Evolutionary conservation across 768 basidiomycete genomes (phyloP).

Genomic region (Sarcodon sp.): DNA sequence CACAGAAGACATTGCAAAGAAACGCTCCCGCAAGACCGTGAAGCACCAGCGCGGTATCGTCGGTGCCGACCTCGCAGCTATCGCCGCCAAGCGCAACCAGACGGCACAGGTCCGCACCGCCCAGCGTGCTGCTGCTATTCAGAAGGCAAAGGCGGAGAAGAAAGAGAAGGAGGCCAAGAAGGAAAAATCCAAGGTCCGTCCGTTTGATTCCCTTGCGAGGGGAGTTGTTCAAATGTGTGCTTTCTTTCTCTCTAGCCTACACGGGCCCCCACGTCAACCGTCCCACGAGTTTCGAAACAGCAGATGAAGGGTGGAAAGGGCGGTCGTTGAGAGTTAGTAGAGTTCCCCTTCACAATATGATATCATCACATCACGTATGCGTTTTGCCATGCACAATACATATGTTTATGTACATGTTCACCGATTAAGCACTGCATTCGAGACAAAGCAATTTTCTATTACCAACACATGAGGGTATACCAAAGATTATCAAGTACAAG

Average conservation of each 20-base stretch:
- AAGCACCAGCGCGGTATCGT: constrained; percentile 98
- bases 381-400: no score
- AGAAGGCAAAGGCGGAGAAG: constrained; percentile 94
- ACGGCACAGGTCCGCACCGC: constrained; percentile 74
- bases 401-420: no score
- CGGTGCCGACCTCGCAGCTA: constrained; percentile 87
- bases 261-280: constrained; percentile 39
- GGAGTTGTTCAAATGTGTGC: background rate
- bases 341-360: background rate
- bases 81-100: constrained; percentile 89
- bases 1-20: constrained; percentile 98
- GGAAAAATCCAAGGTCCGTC: constrained; percentile 50
- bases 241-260: constrained; percentile 27
- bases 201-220: background rate
- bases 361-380: no score
- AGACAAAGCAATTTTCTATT: no score
- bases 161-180: constrained; percentile 93
- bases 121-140: constrained; percentile 73
- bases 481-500: no score
- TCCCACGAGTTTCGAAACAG: constrained; percentile 88
- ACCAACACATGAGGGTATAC: no score
- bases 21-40: constrained; percentile 90
- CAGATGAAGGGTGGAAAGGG: constrained; percentile 89
- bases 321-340: constrained; percentile 35
- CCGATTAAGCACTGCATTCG: no score